A percentile compares a stretch with the other conserved stretches of the same genome.
Conservation (phyloP, 164 flowering plant genomes). For the Protea cynaroides region DNA sequence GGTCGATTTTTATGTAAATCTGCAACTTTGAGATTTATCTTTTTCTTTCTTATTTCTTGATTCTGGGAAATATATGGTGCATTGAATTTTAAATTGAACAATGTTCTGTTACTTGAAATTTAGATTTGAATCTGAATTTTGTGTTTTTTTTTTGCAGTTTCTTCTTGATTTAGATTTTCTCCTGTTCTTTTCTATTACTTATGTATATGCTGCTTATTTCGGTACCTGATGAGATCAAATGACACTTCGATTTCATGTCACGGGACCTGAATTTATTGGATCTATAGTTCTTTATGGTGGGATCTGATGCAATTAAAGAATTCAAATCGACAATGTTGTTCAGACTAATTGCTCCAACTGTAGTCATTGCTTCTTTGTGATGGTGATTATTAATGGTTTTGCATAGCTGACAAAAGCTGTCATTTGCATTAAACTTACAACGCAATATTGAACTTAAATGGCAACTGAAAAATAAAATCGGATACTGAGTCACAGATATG, state of each 20-base stretch:
- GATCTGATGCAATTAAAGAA: background rate
- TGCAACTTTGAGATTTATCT: background rate
- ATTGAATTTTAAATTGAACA: background rate
- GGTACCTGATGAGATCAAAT: too few relatives aligned
- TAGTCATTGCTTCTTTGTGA: background rate
- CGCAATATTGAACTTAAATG: background rate
- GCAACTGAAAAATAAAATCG: background rate
- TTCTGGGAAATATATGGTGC: background rate
- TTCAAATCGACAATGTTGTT: background rate
- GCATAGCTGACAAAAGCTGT: background rate
- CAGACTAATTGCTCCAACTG: background rate
- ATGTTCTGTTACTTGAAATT: background rate
- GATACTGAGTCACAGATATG: background rate
- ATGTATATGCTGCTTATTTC: too few relatives aligned
- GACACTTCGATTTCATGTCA: too few relatives aligned
- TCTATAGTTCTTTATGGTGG: background rate
- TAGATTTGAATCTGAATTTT: background rate
- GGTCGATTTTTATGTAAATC: background rate
- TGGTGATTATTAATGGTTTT: background rate
- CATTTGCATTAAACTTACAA: background rate
- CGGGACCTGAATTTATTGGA: background rate
- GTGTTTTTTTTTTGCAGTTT: too few relatives aligned
- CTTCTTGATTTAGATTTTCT: too few relatives aligned
- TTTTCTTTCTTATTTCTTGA: background rate
- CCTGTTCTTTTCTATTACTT: too few relatives aligned